Conservation (phyloP, 495 filamentous ascomycete genomes). For the Opeltia flavorubescens region DNA sequence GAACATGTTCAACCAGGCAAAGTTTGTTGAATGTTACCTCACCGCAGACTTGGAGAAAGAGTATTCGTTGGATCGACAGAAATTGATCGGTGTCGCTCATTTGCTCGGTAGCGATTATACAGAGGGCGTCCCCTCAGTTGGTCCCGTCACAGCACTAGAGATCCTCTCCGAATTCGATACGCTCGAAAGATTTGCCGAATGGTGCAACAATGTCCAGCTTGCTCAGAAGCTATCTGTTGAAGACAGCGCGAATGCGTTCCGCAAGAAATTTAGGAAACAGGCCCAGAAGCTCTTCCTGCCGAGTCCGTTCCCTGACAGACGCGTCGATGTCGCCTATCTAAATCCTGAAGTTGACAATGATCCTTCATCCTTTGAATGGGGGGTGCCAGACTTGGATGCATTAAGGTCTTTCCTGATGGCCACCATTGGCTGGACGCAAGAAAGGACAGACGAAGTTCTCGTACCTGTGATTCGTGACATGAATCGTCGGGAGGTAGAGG, state of each 20-base stretch:
- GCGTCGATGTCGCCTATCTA: slow-evolving; percentile 69
- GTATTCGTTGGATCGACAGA: slow-evolving; percentile 63
- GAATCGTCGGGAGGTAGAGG: slow-evolving; percentile 73
- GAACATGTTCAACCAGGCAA: slow-evolving; percentile 97
- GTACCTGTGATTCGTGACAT: slow-evolving; percentile 91
- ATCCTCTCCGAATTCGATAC: slow-evolving; percentile 75
- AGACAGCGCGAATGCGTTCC: slow-evolving; percentile 41
- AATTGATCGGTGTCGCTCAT: slow-evolving; percentile 78
- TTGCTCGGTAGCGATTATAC: slow-evolving; percentile 89
- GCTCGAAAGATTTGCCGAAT: slow-evolving; percentile 61
- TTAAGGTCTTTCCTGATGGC: slow-evolving; percentile 75
- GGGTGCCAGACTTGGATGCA: slow-evolving; percentile 80
- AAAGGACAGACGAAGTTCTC: slow-evolving; percentile 85
- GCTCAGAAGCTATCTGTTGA: slow-evolving; percentile 25
- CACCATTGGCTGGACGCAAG: slow-evolving; percentile 85
- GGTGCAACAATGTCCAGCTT: slow-evolving; percentile 72
- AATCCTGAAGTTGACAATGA: slow-evolving; percentile 71
- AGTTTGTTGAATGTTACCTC: slow-evolving; percentile 94
- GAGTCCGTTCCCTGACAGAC: slow-evolving; percentile 55
- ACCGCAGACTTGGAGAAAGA: slow-evolving; percentile 78
- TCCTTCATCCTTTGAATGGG: slow-evolving; percentile 78
- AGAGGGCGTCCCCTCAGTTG: slow-evolving; percentile 76
- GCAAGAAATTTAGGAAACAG: slow-evolving; percentile 72
- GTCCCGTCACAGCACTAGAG: slow-evolving; percentile 85
- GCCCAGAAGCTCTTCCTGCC: slow-evolving; percentile 76